A percentile compares a stretch with the other conserved stretches of the same genome.
Evolutionary conservation across 352 stramenopile species (phyloP).

Genomic region (Vaucheria bursata): DNA sequence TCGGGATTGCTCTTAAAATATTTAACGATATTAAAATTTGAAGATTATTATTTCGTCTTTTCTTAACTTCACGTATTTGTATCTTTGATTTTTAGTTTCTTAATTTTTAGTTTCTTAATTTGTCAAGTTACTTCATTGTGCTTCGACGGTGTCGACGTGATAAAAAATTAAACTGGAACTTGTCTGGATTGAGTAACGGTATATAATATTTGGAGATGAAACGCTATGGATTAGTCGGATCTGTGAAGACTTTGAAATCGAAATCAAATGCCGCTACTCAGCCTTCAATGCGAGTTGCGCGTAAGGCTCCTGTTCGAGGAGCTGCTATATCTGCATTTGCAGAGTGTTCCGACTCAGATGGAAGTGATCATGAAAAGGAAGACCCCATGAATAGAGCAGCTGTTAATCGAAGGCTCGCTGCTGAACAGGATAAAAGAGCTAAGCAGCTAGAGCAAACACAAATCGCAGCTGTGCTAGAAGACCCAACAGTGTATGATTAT

Average conservation of each 20-base stretch:
- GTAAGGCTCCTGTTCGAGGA: background rate
- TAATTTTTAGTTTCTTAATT: no score
- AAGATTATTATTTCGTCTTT: no score
- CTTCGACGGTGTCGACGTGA: no score
- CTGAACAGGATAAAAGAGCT: slow-evolving; percentile 27
- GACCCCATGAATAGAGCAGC: slow-evolving; percentile 25
- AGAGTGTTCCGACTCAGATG: slow-evolving; percentile 25
- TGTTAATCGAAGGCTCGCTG: slow-evolving; percentile 38
- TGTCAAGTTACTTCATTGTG: no score
- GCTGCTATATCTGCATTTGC: slow-evolving; percentile 10
- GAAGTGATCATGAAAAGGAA: slow-evolving; percentile 3
- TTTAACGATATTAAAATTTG: no score
- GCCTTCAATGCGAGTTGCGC: background rate
- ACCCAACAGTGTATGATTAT: slow-evolving; percentile 77
- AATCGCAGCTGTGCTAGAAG: slow-evolving; percentile 51
- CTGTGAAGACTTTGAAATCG: background rate
- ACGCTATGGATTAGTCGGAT: background rate
- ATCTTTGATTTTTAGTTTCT: no score
- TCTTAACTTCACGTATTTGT: no score
- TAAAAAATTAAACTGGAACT: no score
- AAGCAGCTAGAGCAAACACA: slow-evolving; percentile 29
- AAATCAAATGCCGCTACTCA: background rate
- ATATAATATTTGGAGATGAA: background rate
- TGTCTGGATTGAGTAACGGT: background rate
- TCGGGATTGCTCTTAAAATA: no score